phyloP scores from a whole-genome alignment of 2,329 filamentous ascomycete genomes.

The Hypoxylon sp. region DNA sequence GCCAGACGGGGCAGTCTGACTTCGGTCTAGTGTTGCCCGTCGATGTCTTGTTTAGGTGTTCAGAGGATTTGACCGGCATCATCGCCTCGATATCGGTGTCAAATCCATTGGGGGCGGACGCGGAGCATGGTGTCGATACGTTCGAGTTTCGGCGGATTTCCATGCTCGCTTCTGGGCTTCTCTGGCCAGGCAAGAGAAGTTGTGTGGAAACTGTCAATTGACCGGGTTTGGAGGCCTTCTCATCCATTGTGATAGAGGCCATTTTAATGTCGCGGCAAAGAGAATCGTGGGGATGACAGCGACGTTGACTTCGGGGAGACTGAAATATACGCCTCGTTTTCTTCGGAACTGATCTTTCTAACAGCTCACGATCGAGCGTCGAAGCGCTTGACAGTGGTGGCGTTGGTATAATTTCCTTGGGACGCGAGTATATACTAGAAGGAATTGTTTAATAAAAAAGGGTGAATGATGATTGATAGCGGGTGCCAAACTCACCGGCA shows the following conservation, averaged over 20 bases:
- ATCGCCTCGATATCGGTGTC: slow-evolving; percentile 72
- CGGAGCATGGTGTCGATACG: slow-evolving; percentile 62
- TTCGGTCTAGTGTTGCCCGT: slow-evolving; percentile 56
- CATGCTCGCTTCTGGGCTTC: slow-evolving; percentile 48
- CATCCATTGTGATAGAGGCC: slow-evolving; percentile 35
- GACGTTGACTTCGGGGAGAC: slow-evolving; percentile 17
- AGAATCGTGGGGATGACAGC: not conserved
- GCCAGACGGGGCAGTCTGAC: slow-evolving; percentile 71
- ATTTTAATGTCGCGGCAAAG: slow-evolving; percentile 31
- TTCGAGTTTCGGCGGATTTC: slow-evolving; percentile 56
- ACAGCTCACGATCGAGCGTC: not conserved
- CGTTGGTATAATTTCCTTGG: slow-evolving; percentile 1
- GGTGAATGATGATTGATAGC: not conserved
- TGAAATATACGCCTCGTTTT: slow-evolving; percentile 39
- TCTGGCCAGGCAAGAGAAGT: slow-evolving; percentile 43
- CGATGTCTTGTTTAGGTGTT: slow-evolving; percentile 57
- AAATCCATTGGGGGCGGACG: slow-evolving; percentile 65
- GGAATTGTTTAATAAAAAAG: slow-evolving; percentile 9
- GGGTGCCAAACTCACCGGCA: slow-evolving; percentile 28
- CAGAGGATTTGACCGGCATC: slow-evolving; percentile 58
- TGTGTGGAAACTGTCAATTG: slow-evolving; percentile 46
- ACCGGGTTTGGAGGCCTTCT: slow-evolving; percentile 37
- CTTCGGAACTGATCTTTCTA: slow-evolving; percentile 9
- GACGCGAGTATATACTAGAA: slow-evolving; percentile 9
- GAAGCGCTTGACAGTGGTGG: not conserved